phyloP scores from a whole-genome alignment of 2,329 filamentous ascomycete species.

The Trichoderma sp. region DNA sequence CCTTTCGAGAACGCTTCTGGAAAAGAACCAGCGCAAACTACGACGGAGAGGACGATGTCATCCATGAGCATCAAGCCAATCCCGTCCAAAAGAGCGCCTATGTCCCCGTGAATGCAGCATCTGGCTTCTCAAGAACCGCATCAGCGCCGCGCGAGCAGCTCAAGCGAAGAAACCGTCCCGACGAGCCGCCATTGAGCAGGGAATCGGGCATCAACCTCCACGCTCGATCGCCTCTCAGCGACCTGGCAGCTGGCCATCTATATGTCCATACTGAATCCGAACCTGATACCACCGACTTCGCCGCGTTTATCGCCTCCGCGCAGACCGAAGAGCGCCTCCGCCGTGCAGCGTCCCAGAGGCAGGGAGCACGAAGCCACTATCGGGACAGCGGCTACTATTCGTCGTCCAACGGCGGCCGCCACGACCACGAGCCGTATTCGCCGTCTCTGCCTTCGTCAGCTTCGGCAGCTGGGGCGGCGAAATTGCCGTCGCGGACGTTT shows the following conservation, averaged over 20 bases:
- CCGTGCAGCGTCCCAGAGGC: background rate
- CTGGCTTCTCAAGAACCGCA: conserved; percentile 12
- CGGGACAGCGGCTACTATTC: conserved; percentile 20
- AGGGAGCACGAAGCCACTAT: conserved; percentile 1
- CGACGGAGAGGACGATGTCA: conserved; percentile 6
- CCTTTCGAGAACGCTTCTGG: conserved; percentile 19
- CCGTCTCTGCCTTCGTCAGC: conserved; percentile 1
- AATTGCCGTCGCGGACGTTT: conserved; percentile 2
- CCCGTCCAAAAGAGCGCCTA: background rate
- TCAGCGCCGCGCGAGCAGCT: background rate
- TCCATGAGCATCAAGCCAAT: background rate
- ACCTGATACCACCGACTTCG: conserved; percentile 23
- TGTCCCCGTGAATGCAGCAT: conserved; percentile 14
- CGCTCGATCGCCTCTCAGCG: background rate
- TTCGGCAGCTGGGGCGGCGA: background rate
- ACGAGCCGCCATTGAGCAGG: background rate
- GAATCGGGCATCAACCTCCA: background rate
- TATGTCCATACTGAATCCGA: conserved; percentile 8
- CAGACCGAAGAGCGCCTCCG: conserved; percentile 18
- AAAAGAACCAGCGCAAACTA: conserved; percentile 12
- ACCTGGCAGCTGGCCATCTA: conserved; percentile 12
- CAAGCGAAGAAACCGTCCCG: background rate
- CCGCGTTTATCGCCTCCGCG: conserved; percentile 24
- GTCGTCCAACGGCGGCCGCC: background rate
- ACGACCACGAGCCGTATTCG: background rate